phyloP scores from a whole-genome alignment of 257 asterid genomes.

The Striga asiatica region DNA sequence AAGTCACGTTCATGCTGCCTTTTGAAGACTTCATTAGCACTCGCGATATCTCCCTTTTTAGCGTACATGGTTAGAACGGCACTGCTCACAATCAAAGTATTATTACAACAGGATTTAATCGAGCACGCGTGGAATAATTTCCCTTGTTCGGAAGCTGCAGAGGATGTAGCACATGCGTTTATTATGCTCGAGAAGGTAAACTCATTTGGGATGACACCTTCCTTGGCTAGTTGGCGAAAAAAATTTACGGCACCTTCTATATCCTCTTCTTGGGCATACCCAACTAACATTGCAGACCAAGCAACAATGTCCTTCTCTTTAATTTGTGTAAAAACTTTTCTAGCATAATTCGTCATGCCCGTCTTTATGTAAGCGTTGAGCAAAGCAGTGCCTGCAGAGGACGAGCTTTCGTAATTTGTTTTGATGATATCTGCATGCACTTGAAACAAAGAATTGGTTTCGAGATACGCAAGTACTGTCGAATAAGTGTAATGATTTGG shows the following conservation, averaged over 20 bases:
- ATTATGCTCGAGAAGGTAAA: constrained; percentile 76
- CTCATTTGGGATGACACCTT: constrained; percentile 66
- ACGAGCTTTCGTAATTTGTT: constrained; percentile 46
- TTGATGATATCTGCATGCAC: constrained; percentile 69
- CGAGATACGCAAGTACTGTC: constrained; percentile 53
- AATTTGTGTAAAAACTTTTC: constrained; percentile 47
- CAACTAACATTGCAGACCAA: constrained; percentile 94
- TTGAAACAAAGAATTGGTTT: constrained; percentile 41
- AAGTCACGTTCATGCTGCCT: constrained; percentile 66
- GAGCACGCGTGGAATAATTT: constrained; percentile 71
- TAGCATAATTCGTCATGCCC: constrained; percentile 41
- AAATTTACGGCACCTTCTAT: constrained; percentile 48
- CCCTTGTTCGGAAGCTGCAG: constrained; percentile 71
- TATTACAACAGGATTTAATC: constrained; percentile 47
- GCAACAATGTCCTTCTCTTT: constrained; percentile 75
- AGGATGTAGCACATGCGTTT: constrained; percentile 61
- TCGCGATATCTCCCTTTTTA: constrained; percentile 72
- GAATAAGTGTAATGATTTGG: constrained; percentile 84
- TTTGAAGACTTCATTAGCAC: constrained; percentile 64
- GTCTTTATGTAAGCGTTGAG: constrained; percentile 64
- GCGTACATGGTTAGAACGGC: constrained; percentile 90
- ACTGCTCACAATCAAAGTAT: constrained; percentile 65
- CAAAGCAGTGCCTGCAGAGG: constrained; percentile 80
- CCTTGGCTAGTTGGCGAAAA: constrained; percentile 37
- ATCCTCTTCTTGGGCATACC: constrained; percentile 62